A percentile compares a stretch with the other conserved stretches of the same genome.
These are phyloP conservation scores for Debaryomyces nepalensis DNA, from an alignment of 1,139 yeast genomes.

Conservation along the genomic window DNA sequence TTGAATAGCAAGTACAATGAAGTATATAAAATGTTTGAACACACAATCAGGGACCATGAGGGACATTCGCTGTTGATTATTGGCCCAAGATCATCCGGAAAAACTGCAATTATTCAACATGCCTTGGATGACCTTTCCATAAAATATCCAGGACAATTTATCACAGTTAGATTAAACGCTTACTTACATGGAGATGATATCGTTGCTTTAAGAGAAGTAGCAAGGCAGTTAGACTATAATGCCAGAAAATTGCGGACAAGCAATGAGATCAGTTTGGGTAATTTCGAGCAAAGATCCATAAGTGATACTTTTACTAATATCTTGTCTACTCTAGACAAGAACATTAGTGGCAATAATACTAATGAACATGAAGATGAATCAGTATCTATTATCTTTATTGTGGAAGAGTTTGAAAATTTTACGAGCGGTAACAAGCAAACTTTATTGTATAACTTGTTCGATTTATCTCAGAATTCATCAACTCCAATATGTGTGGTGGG, in stretches of 20 bases:
- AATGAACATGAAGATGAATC: conserved; percentile 14
- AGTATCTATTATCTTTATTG: conserved; percentile 71
- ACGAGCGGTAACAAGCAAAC: conserved; percentile 78
- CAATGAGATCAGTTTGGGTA: conserved; percentile 17
- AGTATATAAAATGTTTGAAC: conserved; percentile 60
- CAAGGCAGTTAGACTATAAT: conserved; percentile 72
- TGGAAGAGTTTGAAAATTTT: conserved; percentile 86
- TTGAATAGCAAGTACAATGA: conserved; percentile 47
- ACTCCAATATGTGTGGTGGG: conserved; percentile 87
- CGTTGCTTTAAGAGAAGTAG: conserved; percentile 82
- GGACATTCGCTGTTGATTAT: conserved; percentile 81
- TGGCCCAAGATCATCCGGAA: conserved; percentile 84
- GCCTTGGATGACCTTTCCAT: conserved; percentile 54
- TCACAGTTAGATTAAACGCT: conserved; percentile 71
- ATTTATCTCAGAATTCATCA: conserved; percentile 73
- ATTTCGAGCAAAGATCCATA: conserved; percentile 50
- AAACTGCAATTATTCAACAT: conserved; percentile 63
- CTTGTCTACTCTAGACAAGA: conserved; percentile 35
- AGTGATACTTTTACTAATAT: conserved; percentile 47
- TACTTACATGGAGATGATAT: conserved; percentile 74
- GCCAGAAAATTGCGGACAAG: conserved; percentile 27
- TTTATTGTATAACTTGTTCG: conserved; percentile 82
- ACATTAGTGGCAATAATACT: conserved; percentile 19
- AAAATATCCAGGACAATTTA: conserved; percentile 51
- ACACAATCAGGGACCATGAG: conserved; percentile 69